A percentile compares a stretch with the other conserved stretches of the same genome.
Evolutionary conservation across 306 rosid species (phyloP).

Genomic region (Cucumis melo): DNA sequence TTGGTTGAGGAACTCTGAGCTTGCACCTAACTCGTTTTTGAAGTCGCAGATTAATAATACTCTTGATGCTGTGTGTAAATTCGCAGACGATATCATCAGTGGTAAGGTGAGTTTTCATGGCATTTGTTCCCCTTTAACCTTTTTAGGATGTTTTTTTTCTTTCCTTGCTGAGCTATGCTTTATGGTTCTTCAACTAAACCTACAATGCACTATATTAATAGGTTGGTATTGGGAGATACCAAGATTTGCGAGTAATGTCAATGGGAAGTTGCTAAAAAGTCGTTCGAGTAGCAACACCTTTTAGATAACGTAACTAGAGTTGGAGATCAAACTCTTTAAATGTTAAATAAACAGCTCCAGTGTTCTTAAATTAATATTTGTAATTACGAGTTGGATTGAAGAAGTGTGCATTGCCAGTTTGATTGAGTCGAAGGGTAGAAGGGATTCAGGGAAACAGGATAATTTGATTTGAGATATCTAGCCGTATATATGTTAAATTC

Average conservation of each 20-base stretch:
- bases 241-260: neutral
- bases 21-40: conserved; percentile 56
- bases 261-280: neutral
- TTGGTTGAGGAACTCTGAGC: conserved; percentile 67
- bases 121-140: neutral
- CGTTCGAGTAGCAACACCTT: neutral
- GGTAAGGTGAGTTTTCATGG: conserved; percentile 63
- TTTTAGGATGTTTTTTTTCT: neutral
- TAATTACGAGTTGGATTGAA: neutral
- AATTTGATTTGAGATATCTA: neutral
- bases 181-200: neutral
- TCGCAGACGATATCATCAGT: conserved; percentile 67
- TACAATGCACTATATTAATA: neutral
- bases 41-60: conserved; percentile 59
- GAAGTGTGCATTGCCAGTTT: neutral
- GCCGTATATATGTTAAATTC: neutral
- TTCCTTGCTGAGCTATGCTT: neutral
- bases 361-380: neutral
- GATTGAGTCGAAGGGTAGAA: neutral
- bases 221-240: neutral
- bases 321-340: neutral
- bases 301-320: neutral
- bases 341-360: neutral
- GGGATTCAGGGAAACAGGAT: neutral
- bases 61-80: conserved; percentile 35